Percentiles rank a stretch among this genome's conserved stretches.
phyloP scores from a whole-genome alignment of 2,329 filamentous ascomycete species.

The Rugonectria rugulosa region DNA sequence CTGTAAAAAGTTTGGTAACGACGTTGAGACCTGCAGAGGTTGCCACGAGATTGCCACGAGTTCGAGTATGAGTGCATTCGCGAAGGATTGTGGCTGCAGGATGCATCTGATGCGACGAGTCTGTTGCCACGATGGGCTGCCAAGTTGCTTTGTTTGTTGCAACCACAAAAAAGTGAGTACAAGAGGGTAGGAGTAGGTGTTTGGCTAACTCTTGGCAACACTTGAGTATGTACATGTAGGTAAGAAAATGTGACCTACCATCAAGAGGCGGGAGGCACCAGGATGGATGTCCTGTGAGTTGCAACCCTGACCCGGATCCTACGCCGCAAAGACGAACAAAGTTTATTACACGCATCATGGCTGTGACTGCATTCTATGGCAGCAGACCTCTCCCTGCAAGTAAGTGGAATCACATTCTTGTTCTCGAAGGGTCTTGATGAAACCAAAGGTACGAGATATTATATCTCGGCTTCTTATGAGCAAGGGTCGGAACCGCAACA shows the following conservation, averaged over 20 bases:
- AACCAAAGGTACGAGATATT: not conserved
- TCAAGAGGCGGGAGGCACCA: no score
- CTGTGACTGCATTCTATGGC: not conserved
- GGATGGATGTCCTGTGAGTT: not conserved
- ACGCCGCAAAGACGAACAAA: not conserved
- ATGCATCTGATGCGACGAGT: not conserved
- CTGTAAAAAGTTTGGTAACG: not conserved
- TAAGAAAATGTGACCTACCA: no score
- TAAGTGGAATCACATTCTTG: conserved; percentile 15
- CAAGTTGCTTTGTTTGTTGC: no score
- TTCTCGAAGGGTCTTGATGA: conserved; percentile 1
- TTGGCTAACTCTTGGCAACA: no score
- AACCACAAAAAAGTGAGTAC: no score
- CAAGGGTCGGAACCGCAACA: conserved; percentile 12
- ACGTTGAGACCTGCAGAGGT: not conserved
- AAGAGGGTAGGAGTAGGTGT: no score
- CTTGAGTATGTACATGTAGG: no score
- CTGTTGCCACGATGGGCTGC: not conserved
- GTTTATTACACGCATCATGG: conserved; percentile 2
- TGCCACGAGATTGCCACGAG: conserved; percentile 2
- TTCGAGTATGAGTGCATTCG: not conserved
- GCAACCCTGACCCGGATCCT: not conserved
- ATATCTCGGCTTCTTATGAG: no score
- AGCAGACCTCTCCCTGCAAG: not conserved
- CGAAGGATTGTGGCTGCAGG: not conserved